Evolutionary conservation across 2,329 filamentous ascomycete genomes (phyloP), one percentile per base, ranked within the genome.

Genomic region (Alternaria novae-zelandiae): DNA sequence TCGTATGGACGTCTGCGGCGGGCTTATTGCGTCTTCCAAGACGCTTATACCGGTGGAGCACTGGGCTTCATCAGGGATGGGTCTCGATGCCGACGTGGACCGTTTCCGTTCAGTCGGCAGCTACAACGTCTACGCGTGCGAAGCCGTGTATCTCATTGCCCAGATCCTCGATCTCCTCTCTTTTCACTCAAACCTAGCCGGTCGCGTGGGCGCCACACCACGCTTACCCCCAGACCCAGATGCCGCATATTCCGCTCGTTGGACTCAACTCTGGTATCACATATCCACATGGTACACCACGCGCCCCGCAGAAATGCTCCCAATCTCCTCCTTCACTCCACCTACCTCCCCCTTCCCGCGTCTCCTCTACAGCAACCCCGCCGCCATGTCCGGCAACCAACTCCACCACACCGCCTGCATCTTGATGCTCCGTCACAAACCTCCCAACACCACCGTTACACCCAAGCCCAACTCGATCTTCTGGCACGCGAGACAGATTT

Each of bases 101-200:
- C 84, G 59, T 80, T 84, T 68, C 72, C 74, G 50, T 74, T 79
- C 15, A 68, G 72, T 5, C 68, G 74, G 5, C 76, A 77, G 44
- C 80, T 84, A 6, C 28, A 87, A 89, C 66, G 87, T 86, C 82
- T 83, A 87, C 64, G 87, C 87, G 30, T 89, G 89, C 67, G 86
- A 86, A 66, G 82, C 86, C 8, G 86, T 89, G 3, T 89, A 86
- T 65, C 80, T 89, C 2, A 85, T 82, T 54, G 83, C 86, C 5
- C 82, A 82, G 59, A 82, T 83, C 2, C 70, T 79, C 6, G 74
- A 79, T 12, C 59, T 79, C 2, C 70, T 79, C 11, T 57, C 64
- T 13, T 68, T 66, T 30, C 61, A 59, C 26, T 55, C 57, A 6
- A 59, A 70, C 2, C 68, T 75, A 30, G 73, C 76, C 30, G 71